phyloP scores from a whole-genome alignment of 768 basidiomycete species.

The Boletus vermiculosoides region DNA sequence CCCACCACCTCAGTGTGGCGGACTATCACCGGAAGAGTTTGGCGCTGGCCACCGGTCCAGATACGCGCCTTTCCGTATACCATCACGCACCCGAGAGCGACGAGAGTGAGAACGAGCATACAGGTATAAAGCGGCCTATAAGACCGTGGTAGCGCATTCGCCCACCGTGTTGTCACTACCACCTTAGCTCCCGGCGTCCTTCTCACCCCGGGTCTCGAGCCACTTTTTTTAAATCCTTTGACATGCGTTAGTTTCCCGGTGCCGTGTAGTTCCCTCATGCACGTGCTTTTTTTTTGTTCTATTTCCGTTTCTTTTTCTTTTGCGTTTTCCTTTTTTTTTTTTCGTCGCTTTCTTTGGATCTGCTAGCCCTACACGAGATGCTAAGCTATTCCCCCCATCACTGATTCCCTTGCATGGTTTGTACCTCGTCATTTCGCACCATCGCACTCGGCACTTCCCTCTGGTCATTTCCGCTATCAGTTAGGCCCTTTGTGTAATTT shows the following conservation, averaged over 20 bases:
- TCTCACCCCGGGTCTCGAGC: neutral
- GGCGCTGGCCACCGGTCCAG: slow-evolving; percentile 22
- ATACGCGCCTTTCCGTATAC: slow-evolving; percentile 23
- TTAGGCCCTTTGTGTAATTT: slow-evolving; percentile 9
- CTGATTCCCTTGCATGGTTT: slow-evolving; percentile 17
- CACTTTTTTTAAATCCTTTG: neutral
- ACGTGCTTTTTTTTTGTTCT: neutral
- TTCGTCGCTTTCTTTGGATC: slow-evolving; percentile 10
- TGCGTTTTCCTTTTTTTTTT: neutral
- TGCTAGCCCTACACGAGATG: neutral
- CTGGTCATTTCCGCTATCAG: neutral
- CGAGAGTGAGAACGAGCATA: slow-evolving; percentile 40
- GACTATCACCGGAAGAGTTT: slow-evolving; percentile 21
- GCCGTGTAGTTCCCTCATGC: neutral
- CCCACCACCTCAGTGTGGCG: slow-evolving; percentile 1
- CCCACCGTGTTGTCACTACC: neutral
- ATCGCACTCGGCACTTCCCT: slow-evolving; percentile 1
- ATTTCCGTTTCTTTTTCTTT: neutral
- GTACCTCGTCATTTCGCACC: slow-evolving; percentile 14
- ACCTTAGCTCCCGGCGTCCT: neutral
- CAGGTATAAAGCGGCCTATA: slow-evolving; percentile 35
- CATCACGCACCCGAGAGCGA: slow-evolving; percentile 29
- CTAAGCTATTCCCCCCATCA: slow-evolving; percentile 19
- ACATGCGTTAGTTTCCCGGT: neutral
- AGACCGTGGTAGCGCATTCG: slow-evolving; percentile 44